Percentiles rank a stretch among this genome's conserved stretches.
Conservation (phyloP, 148 eudicot species). For the Pharnaceum exiguum region DNA sequence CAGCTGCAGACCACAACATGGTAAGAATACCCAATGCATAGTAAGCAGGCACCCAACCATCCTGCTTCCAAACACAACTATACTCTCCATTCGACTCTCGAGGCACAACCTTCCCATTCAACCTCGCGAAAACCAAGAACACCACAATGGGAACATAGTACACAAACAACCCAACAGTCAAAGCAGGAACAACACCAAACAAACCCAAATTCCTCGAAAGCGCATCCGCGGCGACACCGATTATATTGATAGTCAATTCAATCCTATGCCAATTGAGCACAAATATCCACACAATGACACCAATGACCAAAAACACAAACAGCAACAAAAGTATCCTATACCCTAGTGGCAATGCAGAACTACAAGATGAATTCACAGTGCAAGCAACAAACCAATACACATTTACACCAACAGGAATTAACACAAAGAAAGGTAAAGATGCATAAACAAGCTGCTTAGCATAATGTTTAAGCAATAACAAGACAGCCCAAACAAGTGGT, state of each 20-base stretch:
- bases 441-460: constrained; percentile 79
- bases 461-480: constrained; percentile 72
- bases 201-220: constrained; percentile 68
- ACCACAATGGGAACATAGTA: constrained; percentile 81
- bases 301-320: constrained; percentile 68
- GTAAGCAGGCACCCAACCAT: constrained; percentile 88
- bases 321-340: constrained; percentile 65
- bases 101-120: constrained; percentile 73
- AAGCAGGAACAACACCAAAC: constrained; percentile 69
- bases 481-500: constrained; percentile 53
- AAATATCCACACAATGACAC: constrained; percentile 83
- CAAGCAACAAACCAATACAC: constrained; percentile 95
- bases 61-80: constrained; percentile 79
- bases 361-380: constrained; percentile 57
- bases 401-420: constrained; percentile 58
- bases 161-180: constrained; percentile 59
- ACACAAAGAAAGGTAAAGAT: constrained; percentile 60
- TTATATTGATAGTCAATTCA: constrained; percentile 71
- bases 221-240: constrained; percentile 71
- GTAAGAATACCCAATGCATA: constrained; percentile 78
- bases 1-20: constrained; percentile 82
- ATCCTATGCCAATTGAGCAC: constrained; percentile 79
- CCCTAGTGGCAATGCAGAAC: constrained; percentile 55
- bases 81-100: constrained; percentile 46
- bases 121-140: constrained; percentile 70